These are phyloP conservation scores for Urtica urens DNA, from an alignment of 306 rosid species.

Conservation along the genomic window DNA sequence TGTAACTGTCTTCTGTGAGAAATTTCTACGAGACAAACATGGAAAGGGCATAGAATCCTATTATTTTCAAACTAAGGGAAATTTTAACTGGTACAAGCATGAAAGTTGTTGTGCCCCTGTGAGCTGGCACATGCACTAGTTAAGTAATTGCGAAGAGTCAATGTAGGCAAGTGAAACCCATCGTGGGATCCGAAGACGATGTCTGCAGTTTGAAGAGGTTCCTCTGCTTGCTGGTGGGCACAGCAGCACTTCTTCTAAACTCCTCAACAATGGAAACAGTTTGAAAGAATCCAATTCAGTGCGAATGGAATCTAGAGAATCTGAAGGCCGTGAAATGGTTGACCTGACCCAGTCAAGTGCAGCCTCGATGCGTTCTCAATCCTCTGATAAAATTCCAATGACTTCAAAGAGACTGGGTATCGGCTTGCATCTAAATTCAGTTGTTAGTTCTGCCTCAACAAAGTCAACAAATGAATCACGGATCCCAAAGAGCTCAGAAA, in stretches of 20 bases:
- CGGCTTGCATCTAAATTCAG: conserved; percentile 61
- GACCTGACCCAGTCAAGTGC: conserved; percentile 15
- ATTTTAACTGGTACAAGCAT: too few species aligned
- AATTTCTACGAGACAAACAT: too few species aligned
- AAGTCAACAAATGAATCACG: conserved; percentile 28
- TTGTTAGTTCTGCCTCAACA: conserved; percentile 39
- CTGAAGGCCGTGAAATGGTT: conserved; percentile 16
- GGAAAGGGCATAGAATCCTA: too few species aligned
- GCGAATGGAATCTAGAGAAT: conserved; percentile 12
- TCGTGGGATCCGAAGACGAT: conserved; percentile 37
- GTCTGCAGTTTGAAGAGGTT: conserved; percentile 50
- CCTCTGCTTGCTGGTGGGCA: conserved; percentile 16
- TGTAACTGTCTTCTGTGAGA: too few species aligned
- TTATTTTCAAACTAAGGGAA: too few species aligned
- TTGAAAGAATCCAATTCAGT: conserved; percentile 19
- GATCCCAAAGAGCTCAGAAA: conserved; percentile 14
- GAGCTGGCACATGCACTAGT: too few species aligned
- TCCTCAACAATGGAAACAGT: conserved; percentile 5
- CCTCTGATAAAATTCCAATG: conserved; percentile 20
- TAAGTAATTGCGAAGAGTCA: conserved; percentile 12
- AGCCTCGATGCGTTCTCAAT: conserved; percentile 17
- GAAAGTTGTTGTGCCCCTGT: too few species aligned
- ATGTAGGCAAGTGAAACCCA: conserved; percentile 32
- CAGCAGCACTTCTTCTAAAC: conserved; percentile 11
- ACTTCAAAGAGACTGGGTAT: conserved; percentile 41